A percentile compares a stretch with the other conserved stretches of the same genome.
Conservation (phyloP, 768 basidiomycete genomes). For the Lanmaoa pseudosensibilis region DNA sequence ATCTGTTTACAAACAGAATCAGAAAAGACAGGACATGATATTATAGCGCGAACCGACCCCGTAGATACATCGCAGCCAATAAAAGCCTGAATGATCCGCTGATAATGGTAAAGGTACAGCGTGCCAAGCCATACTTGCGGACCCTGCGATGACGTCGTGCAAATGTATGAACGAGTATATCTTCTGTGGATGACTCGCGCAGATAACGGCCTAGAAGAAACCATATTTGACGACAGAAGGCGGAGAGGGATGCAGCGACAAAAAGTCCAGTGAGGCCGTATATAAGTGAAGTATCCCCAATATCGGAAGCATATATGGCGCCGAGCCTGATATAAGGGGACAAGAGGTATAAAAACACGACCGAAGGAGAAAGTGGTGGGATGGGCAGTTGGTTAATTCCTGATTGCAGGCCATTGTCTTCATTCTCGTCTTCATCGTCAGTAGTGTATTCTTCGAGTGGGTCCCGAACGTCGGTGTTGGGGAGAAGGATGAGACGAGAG, state of each 20-base stretch:
- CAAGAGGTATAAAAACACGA: conserved; percentile 69
- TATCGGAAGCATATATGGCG: conserved; percentile 57
- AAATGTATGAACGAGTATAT: conserved; percentile 62
- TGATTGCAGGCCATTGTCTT: conserved; percentile 28
- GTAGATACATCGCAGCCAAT: conserved; percentile 61
- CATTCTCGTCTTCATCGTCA: conserved; percentile 43
- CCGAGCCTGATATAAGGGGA: conserved; percentile 71
- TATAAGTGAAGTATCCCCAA: conserved; percentile 45
- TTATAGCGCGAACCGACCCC: conserved; percentile 46
- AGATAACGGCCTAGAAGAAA: conserved; percentile 77
- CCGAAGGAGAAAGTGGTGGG: conserved; percentile 55
- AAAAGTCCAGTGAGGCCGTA: conserved; percentile 50
- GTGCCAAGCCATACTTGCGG: conserved; percentile 42
- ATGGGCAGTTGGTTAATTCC: conserved; percentile 11
- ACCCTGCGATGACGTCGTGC: conserved; percentile 55
- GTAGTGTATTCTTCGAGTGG: conserved; percentile 37
- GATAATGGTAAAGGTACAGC: conserved; percentile 43
- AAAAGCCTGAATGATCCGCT: conserved; percentile 49
- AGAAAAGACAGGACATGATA: conserved; percentile 2
- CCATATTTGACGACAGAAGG: conserved; percentile 67
- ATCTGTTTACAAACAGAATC: conserved; percentile 38
- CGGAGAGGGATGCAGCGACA: conserved; percentile 56
- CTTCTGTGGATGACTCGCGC: conserved; percentile 62
- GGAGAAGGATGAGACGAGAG: conserved; percentile 64
- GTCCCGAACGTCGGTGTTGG: conserved; percentile 48